A percentile compares a stretch with the other conserved stretches of the same genome.
phyloP scores from a whole-genome alignment of 306 rosid species.

The Mimosa bimucronata region DNA sequence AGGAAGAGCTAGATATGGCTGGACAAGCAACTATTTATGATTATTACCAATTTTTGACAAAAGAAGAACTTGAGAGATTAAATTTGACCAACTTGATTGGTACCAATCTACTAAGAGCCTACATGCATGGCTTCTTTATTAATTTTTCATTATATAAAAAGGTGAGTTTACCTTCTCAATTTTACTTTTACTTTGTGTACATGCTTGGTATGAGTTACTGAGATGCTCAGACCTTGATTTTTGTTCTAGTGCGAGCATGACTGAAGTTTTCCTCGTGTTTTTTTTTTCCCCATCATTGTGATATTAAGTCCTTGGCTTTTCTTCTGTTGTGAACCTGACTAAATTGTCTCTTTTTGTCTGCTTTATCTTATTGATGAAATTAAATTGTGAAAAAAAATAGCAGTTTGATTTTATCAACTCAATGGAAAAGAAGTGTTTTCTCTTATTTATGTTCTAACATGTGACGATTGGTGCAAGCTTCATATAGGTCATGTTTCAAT shows the following conservation, averaged over 20 bases:
- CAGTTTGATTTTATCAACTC: neutral
- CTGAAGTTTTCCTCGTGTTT: neutral
- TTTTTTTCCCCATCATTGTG: neutral
- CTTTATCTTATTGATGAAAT: neutral
- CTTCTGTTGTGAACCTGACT: neutral
- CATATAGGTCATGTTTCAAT: slow-evolving; percentile 10
- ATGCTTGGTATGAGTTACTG: neutral
- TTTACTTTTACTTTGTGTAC: slow-evolving; percentile 17
- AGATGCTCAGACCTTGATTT: slow-evolving; percentile 1
- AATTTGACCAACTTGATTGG: slow-evolving; percentile 81
- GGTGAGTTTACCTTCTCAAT: slow-evolving; percentile 49
- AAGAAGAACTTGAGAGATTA: slow-evolving; percentile 85
- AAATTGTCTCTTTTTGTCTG: neutral
- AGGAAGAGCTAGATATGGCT: slow-evolving; percentile 88
- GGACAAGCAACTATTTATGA: slow-evolving; percentile 77
- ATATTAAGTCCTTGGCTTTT: neutral
- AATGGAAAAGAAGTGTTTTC: slow-evolving; percentile 1
- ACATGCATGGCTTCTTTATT: slow-evolving; percentile 88
- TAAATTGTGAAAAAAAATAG: slow-evolving; percentile 8
- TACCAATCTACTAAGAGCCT: slow-evolving; percentile 76
- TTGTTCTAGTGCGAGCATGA: neutral
- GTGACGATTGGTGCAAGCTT: slow-evolving; percentile 21
- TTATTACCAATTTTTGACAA: slow-evolving; percentile 76
- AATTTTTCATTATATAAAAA: slow-evolving; percentile 70
- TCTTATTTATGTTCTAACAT: neutral